Percentiles rank a stretch among this genome's conserved stretches.
Evolutionary conservation across 2,329 filamentous ascomycete genomes (phyloP).

Genomic region (Fusarium acutatum): DNA sequence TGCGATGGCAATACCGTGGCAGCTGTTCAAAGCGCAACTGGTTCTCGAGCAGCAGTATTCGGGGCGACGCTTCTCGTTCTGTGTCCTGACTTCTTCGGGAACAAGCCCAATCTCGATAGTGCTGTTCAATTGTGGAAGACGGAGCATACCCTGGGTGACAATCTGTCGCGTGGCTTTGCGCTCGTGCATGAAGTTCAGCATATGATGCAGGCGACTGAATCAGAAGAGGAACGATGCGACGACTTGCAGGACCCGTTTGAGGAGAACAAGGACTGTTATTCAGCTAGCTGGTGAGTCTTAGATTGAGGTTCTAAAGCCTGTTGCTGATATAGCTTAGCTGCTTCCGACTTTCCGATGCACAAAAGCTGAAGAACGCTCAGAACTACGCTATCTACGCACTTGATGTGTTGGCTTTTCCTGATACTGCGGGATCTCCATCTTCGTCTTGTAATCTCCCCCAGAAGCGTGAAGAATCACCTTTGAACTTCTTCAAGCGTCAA

Average conservation of each 20-base stretch:
- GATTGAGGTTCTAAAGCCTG: rapidly evolving
- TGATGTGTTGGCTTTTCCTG: background rate
- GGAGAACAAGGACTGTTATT: background rate
- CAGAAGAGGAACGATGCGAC: background rate
- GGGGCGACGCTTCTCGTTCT: background rate
- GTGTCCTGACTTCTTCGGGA: background rate
- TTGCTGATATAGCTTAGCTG: background rate
- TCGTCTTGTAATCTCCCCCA: background rate
- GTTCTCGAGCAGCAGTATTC: background rate
- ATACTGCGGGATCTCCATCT: background rate
- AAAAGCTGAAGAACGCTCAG: background rate
- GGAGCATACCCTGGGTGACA: background rate
- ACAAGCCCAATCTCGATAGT: background rate
- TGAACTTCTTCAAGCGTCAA: background rate
- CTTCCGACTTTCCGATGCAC: background rate
- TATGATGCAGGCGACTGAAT: background rate
- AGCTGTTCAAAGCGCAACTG: background rate
- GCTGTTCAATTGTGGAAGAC: background rate
- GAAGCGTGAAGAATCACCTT: background rate
- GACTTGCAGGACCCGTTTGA: background rate
- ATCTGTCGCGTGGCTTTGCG: background rate
- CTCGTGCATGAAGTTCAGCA: background rate
- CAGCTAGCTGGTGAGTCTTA: background rate
- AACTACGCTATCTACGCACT: background rate
- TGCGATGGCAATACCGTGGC: background rate